Evolutionary conservation across 176 grass and related monocot genomes (phyloP), one percentile per base, ranked within the genome.

Genomic region (Poa annua): DNA sequence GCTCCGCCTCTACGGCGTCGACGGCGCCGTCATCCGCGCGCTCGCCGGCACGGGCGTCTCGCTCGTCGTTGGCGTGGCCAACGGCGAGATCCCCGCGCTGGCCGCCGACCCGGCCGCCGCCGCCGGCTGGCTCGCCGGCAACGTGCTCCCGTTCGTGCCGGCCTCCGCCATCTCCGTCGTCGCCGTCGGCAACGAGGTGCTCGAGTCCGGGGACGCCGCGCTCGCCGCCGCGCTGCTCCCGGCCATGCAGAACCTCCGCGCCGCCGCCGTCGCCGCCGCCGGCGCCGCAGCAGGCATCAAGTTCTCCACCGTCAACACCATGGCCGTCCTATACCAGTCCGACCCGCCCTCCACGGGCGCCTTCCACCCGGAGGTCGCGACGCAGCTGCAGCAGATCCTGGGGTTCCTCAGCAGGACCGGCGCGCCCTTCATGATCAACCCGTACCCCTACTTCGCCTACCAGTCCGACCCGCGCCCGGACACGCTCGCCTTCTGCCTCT

Each of bases 361-460:
- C 34, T 95, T 98, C 91, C 92, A 85, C 85, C 24, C 83, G 12
- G 89, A 95, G 11, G 39, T 93, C 17, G n/a, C 89, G 11, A 59
- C 92, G 7, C 81, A 88, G 79, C 89, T 98, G 64, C 83, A 87
- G 75, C 70, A 81, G 45, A 89, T 95, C 70, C 83, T 98, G 63
- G 79, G 22, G 0, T 95, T 98, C 91, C 92, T 98, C 12, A 88
- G 88, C 81, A 65, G 54, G 14, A 98, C 96, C 34, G 47, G 78
- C 78, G 81, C 87, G 45, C 96, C 96, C 3, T 95, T 98, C 86
- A 98, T 98, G 96, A 83, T 98, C 35, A 98, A 98, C 67, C 96
- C 96, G 15, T 98, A 98, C 85, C 96, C 96, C 33, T 98, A 88
- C 88, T 98, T 98, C 87, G 96, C 96, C 24, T 98, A 98, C 87